Percentiles rank a stretch among this genome's conserved stretches.
phyloP scores from a whole-genome alignment of 208 protist genomes.

The Wallacemonas sp. region DNA sequence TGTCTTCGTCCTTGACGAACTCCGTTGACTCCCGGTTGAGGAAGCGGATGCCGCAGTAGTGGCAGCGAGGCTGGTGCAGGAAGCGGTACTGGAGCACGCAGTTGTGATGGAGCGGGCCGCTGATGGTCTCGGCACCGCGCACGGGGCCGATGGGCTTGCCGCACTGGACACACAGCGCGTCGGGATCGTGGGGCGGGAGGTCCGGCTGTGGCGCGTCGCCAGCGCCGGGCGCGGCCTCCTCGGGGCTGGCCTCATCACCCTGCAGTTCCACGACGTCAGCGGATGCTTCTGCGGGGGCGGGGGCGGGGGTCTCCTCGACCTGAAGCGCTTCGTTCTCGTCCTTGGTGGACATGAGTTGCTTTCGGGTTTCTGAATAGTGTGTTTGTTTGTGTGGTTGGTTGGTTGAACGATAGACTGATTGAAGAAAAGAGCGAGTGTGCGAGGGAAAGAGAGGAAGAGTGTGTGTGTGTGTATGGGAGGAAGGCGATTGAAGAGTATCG shows the following conservation, averaged over 20 bases:
- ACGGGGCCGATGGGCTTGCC: conserved; percentile 28
- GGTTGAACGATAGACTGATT: not conserved
- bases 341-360: conserved; percentile 3
- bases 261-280: conserved; percentile 14
- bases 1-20: conserved; percentile 31
- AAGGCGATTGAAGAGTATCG: too few relatives aligned
- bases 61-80: conserved; percentile 41
- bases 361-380: not conserved
- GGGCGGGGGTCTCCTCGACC: not conserved
- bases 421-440: not conserved
- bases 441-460: too few relatives aligned
- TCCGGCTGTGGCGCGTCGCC: not conserved
- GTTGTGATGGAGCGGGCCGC: conserved; percentile 37
- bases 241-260: not conserved
- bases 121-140: conserved; percentile 25
- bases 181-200: conserved; percentile 3
- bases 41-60: conserved; percentile 47
- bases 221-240: conserved; percentile 6
- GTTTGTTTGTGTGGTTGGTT: conserved; percentile 13
- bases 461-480: too few relatives aligned
- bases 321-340: conserved; percentile 10
- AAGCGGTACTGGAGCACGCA: conserved; percentile 45
- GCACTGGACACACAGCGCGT: conserved; percentile 35
- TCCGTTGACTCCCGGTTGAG: conserved; percentile 25
- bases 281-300: not conserved